Conservation (phyloP, 176 grass and related monocot genomes). For the Carex parvula region DNA sequence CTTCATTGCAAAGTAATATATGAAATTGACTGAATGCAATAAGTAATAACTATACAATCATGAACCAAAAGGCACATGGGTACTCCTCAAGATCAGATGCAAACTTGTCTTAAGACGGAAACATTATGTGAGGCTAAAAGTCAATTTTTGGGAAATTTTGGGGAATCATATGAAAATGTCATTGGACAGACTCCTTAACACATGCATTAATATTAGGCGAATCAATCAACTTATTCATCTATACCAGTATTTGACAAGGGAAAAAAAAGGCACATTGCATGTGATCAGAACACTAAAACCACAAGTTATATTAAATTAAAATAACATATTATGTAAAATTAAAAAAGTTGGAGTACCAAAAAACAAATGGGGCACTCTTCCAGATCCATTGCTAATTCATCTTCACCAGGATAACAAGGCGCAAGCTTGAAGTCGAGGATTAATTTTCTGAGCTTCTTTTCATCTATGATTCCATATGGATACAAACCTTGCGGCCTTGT, state of each 20-base stretch:
- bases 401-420: conserved; percentile 68
- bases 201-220: neutral
- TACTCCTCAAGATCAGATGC: neutral
- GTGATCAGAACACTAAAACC: neutral
- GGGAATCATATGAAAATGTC: neutral
- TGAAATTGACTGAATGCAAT: neutral
- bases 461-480: conserved; percentile 75
- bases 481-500: conserved; percentile 91
- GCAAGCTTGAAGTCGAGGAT: conserved; percentile 92
- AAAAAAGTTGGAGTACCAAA: conserved; percentile 40
- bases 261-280: neutral
- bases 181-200: neutral
- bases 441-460: conserved; percentile 76
- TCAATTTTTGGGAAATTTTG: neutral
- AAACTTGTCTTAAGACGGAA: neutral
- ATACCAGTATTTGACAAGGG: neutral
- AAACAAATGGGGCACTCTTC: conserved; percentile 98
- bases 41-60: neutral
- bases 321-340: neutral
- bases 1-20: neutral
- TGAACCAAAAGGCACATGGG: neutral
- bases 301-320: neutral
- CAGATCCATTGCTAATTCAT: conserved; percentile 56
- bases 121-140: neutral
- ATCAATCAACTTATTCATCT: neutral